Evolutionary conservation across 2,329 filamentous ascomycete species (phyloP).

Genomic region (Orbilia ellipsospora): DNA sequence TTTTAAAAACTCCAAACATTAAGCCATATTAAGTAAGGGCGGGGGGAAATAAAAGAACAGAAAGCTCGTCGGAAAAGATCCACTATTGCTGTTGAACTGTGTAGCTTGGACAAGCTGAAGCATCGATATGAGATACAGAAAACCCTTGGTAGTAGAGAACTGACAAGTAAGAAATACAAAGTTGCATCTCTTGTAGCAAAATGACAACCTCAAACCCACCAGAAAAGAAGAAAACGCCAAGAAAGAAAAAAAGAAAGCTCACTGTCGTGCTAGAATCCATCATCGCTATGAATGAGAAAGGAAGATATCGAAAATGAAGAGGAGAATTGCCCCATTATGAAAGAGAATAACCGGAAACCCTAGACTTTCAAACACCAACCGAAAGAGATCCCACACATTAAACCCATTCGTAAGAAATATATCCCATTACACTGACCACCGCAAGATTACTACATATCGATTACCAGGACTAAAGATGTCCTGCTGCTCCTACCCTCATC

Average conservation of each 20-base stretch:
- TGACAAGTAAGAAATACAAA: neutral
- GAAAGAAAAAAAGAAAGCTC: constrained; percentile 4
- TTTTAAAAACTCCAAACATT: no score
- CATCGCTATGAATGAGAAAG: neutral
- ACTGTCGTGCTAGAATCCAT: neutral
- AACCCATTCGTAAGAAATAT: neutral
- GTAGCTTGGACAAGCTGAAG: no score
- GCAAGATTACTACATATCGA: no score
- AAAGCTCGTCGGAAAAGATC: no score
- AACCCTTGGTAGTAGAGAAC: no score
- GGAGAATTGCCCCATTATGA: neutral
- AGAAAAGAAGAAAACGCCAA: neutral
- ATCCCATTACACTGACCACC: neutral
- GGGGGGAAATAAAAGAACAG: no score
- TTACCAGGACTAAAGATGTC: no score
- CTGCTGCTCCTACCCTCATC: neutral
- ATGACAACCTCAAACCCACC: neutral
- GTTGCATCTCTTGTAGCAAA: neutral
- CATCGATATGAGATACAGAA: no score
- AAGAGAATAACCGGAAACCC: constrained; percentile 1
- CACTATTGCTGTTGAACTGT: no score
- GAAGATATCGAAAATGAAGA: neutral
- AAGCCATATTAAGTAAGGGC: no score
- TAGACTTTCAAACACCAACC: constrained; percentile 1
- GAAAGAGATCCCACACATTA: neutral